Evolutionary conservation across 2,329 filamentous ascomycete species (phyloP).

Genomic region (Exophiala bonariae): DNA sequence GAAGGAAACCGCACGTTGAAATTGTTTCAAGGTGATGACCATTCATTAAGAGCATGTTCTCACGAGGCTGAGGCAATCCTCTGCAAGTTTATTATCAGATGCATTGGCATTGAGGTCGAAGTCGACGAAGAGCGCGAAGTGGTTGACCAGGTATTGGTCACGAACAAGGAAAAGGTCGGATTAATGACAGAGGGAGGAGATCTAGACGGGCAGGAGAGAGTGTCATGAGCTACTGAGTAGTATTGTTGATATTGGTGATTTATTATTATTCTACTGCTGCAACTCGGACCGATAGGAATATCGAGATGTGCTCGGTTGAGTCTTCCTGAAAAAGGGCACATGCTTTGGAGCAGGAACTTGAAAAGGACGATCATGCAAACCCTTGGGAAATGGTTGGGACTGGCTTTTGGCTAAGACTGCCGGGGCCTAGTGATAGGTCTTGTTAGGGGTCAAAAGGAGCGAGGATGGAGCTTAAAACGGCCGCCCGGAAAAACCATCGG

Average conservation of each 20-base stretch:
- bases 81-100: slow-evolving; percentile 39
- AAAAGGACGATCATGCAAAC: too few species aligned
- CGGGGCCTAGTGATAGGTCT: too few species aligned
- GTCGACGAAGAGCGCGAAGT: slow-evolving; percentile 10
- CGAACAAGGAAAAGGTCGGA: slow-evolving; percentile 31
- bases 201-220: slow-evolving; percentile 34
- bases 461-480: not conserved
- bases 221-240: slow-evolving; percentile 6
- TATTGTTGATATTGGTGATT: not conserved
- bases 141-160: slow-evolving; percentile 24
- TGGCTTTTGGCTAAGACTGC: too few species aligned
- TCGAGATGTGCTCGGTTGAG: too few species aligned
- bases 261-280: too few species aligned
- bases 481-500: slow-evolving; percentile 17
- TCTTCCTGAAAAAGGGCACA: not conserved
- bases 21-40: slow-evolving; percentile 44
- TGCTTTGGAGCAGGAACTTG: not conserved
- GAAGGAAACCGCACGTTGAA: slow-evolving; percentile 36
- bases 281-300: too few species aligned
- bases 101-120: slow-evolving; percentile 21
- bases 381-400: too few species aligned
- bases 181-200: slow-evolving; percentile 38
- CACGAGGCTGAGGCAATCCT: slow-evolving; percentile 40
- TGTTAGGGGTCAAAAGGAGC: too few species aligned
- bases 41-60: slow-evolving; percentile 41